Evolutionary conservation across 306 rosid species (phyloP).

Genomic region (Benincasa hispida): DNA sequence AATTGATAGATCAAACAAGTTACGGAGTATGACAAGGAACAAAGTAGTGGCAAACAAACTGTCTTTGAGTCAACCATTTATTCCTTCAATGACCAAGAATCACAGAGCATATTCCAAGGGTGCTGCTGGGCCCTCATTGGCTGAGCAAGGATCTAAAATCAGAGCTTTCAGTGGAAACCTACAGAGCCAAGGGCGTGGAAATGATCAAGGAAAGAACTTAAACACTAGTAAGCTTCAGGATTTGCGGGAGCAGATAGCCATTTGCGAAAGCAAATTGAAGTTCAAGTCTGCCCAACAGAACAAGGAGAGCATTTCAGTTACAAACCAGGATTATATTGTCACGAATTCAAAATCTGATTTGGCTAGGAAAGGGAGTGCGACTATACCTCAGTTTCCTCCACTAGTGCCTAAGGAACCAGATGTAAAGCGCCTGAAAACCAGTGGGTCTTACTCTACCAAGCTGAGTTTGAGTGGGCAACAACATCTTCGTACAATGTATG

Average conservation of each 20-base stretch:
- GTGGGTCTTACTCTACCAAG: conserved; percentile 27
- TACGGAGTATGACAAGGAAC: conserved; percentile 24
- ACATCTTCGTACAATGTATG: conserved; percentile 21
- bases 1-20: conserved; percentile 31
- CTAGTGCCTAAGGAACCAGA: conserved; percentile 46
- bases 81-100: conserved; percentile 22
- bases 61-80: conserved; percentile 31
- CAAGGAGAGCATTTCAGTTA: conserved; percentile 45
- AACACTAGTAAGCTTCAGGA: conserved; percentile 63
- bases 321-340: conserved; percentile 31
- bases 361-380: conserved; percentile 22
- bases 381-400: conserved; percentile 22
- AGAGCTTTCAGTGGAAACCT: conserved; percentile 28
- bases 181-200: conserved; percentile 31
- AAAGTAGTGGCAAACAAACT: conserved; percentile 39
- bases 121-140: conserved; percentile 25
- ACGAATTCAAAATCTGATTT: conserved; percentile 27
- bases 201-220: conserved; percentile 34
- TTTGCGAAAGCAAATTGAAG: conserved; percentile 72
- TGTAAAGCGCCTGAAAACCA: conserved; percentile 52
- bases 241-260: conserved; percentile 89
- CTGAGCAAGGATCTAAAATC: conserved; percentile 38
- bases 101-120: conserved; percentile 38
- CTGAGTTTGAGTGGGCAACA: conserved; percentile 23
- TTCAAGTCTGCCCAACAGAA: conserved; percentile 55